Evolutionary conservation across 1,139 yeast species (phyloP), one percentile per base, ranked within the genome.

Genomic region (Pichia sp.): DNA sequence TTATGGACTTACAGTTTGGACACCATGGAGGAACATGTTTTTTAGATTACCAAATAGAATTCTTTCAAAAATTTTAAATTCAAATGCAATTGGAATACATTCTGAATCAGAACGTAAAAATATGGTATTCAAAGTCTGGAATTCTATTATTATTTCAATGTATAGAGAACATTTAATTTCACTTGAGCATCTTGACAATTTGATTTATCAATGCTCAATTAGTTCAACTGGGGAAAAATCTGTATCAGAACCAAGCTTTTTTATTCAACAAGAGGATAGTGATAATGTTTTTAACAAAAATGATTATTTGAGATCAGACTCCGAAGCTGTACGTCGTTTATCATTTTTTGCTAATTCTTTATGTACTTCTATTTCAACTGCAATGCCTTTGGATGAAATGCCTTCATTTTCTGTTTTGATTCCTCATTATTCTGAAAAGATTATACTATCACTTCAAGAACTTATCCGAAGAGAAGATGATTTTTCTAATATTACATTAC

Each of bases 311-410:
- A 23, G 18, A 24, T 25, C 31, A 20, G 79, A 49, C 65, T 87
- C 96, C 36, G 98, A 91, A 67, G 98, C 98, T 50, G 97, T 91
- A 70, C 86, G 98, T 72, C 93, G 98, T 76, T 88, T 91, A 55
- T 86, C 96, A 45, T 91, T 91, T 82, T 91, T 91, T 69, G 98
- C 98, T 45, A 98, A 91, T 68, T 89, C 97, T 18, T 73, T 91
- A 66, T 94, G 97, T 39, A 91, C 97, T 46, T 97, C 98, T 53
- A 88, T 91, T 57, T 94, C 97, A 40, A 89, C 96, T 47, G 98
- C 98, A 52, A 88, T 91, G 58, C 98, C 98, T 29, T 96, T 91
- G 54, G 98, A 91, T 66, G 89, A 89, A 72, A 91, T 91, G 98
- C 98, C 98, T 48, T 89, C 97, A 9, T 91, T 91, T 65, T 88